These are phyloP conservation scores for Camelina hispida DNA, from an alignment of 345 rosid species.

Conservation along the genomic window DNA sequence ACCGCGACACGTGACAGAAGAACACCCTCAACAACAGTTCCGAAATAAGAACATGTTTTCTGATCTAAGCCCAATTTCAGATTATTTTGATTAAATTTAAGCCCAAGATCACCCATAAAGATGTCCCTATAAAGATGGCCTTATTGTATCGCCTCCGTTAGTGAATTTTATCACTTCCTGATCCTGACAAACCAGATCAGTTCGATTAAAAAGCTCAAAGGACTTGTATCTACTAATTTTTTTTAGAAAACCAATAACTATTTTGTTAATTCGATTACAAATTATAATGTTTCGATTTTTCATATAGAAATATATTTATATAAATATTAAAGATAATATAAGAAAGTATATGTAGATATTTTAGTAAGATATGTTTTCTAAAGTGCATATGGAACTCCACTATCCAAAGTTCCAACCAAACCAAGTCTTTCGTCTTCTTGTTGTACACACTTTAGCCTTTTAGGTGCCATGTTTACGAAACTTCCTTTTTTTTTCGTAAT, in stretches of 20 bases:
- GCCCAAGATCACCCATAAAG: too few relatives aligned
- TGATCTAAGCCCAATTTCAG: too few relatives aligned
- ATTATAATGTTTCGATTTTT: background rate
- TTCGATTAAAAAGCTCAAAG: background rate
- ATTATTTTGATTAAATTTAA: too few relatives aligned
- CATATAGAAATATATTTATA: background rate
- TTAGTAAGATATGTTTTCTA: background rate
- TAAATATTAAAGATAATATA: background rate
- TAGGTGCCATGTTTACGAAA: background rate
- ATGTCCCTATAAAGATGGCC: too few relatives aligned
- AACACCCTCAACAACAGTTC: too few relatives aligned
- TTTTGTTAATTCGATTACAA: background rate
- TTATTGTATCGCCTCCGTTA: background rate
- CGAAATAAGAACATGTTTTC: too few relatives aligned
- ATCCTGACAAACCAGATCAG: background rate
- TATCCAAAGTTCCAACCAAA: background rate
- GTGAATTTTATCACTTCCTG: background rate
- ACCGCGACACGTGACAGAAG: too few relatives aligned
- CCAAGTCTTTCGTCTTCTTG: background rate
- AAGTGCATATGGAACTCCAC: conserved; percentile 1
- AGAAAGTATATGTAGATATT: background rate
- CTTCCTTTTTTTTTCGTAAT: background rate
- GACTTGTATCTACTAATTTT: background rate
- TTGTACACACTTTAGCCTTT: conserved; percentile 19
- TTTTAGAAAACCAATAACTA: background rate